Evolutionary conservation across 1,284 basidiomycete species (phyloP), one percentile per base, ranked within the genome.

Genomic region (Malassezia psittaci): DNA sequence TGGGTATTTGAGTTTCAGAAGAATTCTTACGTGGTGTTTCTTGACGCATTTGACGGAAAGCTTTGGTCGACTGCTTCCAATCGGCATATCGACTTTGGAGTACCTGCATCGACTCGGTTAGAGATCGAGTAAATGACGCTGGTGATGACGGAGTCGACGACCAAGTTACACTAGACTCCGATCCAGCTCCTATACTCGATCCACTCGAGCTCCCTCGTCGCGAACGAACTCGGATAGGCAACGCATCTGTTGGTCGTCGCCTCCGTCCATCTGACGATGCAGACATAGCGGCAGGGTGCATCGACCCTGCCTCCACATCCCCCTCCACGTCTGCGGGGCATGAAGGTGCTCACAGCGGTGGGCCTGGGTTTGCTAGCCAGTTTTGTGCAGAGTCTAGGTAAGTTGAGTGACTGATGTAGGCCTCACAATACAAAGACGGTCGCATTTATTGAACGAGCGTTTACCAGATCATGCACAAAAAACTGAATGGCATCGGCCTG

Each of bases 351-450:
- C 16, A 39, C 51, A 13, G 55, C 55, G 16, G 55, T 57, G 11
- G 55, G 45, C 7, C 79, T 93, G 58, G 90, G 90, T 33, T 81
- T 96, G 32, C 72, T 90, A 13, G 87, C 89, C 21, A 90, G 87
- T 29, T 90, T 88, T 72, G 80, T 96, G 21, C 90, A 96, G 76
- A 88, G 86, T 24, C 79, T 94, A 2, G 35, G 19, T 37, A 38
- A 8, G 45, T 15, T 16, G 19, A 21, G 6, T 11, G 6, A 40
- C 37, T 39, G 9, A 37, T 46, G 34, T 11, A 41, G 81, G 90
- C 15, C 81, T 96, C 37, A 94, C 91, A 29, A 85, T 96, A 59
- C 90, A 96, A 75, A 83, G 91, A 62, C 91, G 93, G 79, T 90
- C 88, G 66, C 90, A 96, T 79, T 82, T 96, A 37, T 78, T 86